Conservation (phyloP, 2,329 filamentous ascomycete species). For the Colletotrichum filicis region DNA sequence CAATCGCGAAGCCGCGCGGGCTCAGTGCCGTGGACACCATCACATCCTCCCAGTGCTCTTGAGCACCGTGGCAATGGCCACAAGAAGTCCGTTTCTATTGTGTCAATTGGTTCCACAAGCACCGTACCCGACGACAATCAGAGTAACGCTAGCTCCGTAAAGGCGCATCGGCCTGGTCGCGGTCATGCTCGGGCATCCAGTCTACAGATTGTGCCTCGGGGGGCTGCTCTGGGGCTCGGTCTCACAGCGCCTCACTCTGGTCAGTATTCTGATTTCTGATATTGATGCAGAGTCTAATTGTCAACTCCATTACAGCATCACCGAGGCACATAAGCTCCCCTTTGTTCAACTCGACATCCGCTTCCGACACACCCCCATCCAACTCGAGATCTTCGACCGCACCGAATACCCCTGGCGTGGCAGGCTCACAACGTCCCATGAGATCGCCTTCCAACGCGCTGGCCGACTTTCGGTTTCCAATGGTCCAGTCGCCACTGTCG, state of each 20-base stretch:
- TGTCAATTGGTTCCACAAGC: slow-evolving; percentile 75
- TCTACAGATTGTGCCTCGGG: slow-evolving; percentile 75
- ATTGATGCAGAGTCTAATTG: neutral
- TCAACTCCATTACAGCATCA: slow-evolving; percentile 38
- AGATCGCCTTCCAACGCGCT: slow-evolving; percentile 55
- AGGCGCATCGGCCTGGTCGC: slow-evolving; percentile 63
- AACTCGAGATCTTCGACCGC: slow-evolving; percentile 54
- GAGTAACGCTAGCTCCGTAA: slow-evolving; percentile 52
- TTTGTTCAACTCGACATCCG: slow-evolving; percentile 66
- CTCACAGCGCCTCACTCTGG: slow-evolving; percentile 47
- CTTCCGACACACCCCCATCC: slow-evolving; percentile 58
- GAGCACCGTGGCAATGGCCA: slow-evolving; percentile 66
- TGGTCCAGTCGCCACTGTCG: slow-evolving; percentile 53
- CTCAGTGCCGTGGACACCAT: slow-evolving; percentile 58
- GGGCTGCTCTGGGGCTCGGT: slow-evolving; percentile 39
- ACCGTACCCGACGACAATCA: slow-evolving; percentile 57
- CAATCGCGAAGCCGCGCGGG: slow-evolving; percentile 57
- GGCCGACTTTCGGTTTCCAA: slow-evolving; percentile 68
- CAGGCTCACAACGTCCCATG: slow-evolving; percentile 51
- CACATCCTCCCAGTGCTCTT: slow-evolving; percentile 41
- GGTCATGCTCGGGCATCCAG: slow-evolving; percentile 84
- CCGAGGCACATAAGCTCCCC: slow-evolving; percentile 61
- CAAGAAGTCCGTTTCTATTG: slow-evolving; percentile 82
- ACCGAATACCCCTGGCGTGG: slow-evolving; percentile 56
- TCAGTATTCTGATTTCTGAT: slow-evolving; percentile 42